phyloP scores from a whole-genome alignment of 2,329 filamentous ascomycete species.

The Neofusicoccum laricinum region DNA sequence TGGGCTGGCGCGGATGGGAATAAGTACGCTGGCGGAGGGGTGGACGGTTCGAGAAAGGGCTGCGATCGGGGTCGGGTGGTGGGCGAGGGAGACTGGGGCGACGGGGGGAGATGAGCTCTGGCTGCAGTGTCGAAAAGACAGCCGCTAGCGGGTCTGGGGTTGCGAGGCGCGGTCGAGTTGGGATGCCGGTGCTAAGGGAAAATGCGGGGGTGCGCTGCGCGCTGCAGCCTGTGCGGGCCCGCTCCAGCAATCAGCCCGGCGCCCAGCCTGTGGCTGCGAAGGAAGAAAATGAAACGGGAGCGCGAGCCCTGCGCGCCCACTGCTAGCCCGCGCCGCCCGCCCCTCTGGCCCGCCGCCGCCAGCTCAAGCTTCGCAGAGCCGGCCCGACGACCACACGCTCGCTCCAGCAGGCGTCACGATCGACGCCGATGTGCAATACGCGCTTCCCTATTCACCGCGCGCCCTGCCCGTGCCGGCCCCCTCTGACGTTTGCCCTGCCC shows the following conservation, averaged over 20 bases:
- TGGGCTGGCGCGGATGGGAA: not conserved
- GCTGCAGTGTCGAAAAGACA: not conserved
- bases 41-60: constrained; percentile 3
- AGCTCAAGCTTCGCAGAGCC: constrained; percentile 2
- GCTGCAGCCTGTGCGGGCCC: not conserved
- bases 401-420: constrained; percentile 2
- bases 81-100: not conserved
- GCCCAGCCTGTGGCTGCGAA: not conserved
- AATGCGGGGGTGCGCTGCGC: not conserved
- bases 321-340: not conserved
- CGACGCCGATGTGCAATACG: constrained; percentile 8
- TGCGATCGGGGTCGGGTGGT: not conserved
- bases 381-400: not conserved
- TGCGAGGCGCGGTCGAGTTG: constrained; percentile 2
- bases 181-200: not conserved
- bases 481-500: not conserved
- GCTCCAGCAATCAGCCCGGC: not conserved
- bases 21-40: not conserved
- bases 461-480: not conserved
- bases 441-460: constrained; percentile 9
- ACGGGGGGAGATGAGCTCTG: constrained; percentile 5
- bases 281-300: constrained; percentile 2
- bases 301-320: not conserved
- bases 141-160: not conserved
- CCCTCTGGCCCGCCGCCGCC: not conserved